phyloP scores from a whole-genome alignment of 2,329 filamentous ascomycete genomes.

The Ophiostoma perfectum region DNA sequence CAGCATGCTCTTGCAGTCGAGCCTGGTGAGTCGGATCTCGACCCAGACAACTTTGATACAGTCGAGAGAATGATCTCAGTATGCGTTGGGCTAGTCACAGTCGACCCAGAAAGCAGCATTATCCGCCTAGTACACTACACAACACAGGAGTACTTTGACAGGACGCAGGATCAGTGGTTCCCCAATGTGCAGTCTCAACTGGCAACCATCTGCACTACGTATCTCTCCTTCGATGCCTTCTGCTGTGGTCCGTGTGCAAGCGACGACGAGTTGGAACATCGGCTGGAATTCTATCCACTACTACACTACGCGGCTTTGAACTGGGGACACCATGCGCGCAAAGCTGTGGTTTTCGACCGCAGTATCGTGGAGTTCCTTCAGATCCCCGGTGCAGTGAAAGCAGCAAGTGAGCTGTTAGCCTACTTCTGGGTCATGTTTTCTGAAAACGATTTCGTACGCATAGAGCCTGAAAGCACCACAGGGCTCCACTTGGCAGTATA shows the following conservation, averaged over 20 bases:
- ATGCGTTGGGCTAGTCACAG: not conserved
- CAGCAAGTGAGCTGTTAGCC: not conserved
- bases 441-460: no score
- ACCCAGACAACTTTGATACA: not conserved
- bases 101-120: not conserved
- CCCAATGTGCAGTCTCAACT: not conserved
- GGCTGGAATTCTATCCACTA: not conserved
- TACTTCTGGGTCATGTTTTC: no score
- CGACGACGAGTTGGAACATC: not conserved
- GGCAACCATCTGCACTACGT: not conserved
- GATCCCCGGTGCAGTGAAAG: not conserved
- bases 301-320: not conserved
- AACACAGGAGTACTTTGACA: not conserved
- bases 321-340: not conserved
- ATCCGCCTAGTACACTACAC: constrained; percentile 2
- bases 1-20: not conserved
- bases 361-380: not conserved
- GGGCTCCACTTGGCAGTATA: no score
- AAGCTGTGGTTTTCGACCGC: not conserved
- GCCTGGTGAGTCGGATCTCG: not conserved
- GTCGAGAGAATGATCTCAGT: not conserved
- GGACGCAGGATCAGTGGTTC: not conserved
- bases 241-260: not conserved
- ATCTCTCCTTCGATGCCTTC: not conserved
- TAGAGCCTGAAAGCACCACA: no score